Conservation (phyloP, 2,329 filamentous ascomycete genomes). For the Bipolaris gigantea region DNA sequence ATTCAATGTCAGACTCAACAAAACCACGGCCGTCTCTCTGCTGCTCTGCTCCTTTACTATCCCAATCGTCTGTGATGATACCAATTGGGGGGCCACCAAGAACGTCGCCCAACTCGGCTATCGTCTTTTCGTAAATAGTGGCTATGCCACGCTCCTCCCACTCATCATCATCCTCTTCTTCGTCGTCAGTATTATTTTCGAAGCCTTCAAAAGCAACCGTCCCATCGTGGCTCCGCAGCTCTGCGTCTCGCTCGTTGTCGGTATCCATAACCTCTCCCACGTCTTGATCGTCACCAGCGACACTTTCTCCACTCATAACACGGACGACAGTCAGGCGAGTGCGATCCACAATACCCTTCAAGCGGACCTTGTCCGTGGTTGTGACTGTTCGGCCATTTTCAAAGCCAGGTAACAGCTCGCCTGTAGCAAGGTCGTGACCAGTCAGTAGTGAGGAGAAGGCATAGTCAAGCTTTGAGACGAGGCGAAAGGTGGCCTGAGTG, state of each 20-base stretch:
- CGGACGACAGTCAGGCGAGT: conserved; percentile 72
- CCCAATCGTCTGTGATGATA: conserved; percentile 49
- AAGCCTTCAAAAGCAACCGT: conserved; percentile 37
- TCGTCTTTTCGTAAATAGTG: conserved; percentile 76
- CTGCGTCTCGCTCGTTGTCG: conserved; percentile 36
- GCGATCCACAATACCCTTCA: conserved; percentile 77
- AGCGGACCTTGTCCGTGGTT: conserved; percentile 86
- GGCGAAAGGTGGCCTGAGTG: conserved; percentile 67
- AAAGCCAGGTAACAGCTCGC: conserved; percentile 70
- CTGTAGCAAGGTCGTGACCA: conserved; percentile 67
- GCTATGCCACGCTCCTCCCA: conserved; percentile 48
- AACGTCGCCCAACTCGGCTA: conserved; percentile 71
- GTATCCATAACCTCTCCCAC: conserved; percentile 29
- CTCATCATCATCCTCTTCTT: conserved; percentile 48
- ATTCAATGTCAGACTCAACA: conserved; percentile 15
- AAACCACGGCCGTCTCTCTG: conserved; percentile 16
- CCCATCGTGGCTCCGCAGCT: conserved; percentile 23
- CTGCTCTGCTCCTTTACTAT: conserved; percentile 10
- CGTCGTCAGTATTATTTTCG: conserved; percentile 49
- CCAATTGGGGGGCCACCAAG: conserved; percentile 57
- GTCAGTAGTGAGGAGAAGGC: conserved; percentile 76
- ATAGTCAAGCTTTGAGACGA: conserved; percentile 78
- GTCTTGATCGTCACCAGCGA: conserved; percentile 42
- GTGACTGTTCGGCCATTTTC: conserved; percentile 64
- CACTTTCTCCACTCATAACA: conserved; percentile 61